phyloP scores from a whole-genome alignment of 257 asterid species.

The Prunella vulgaris region DNA sequence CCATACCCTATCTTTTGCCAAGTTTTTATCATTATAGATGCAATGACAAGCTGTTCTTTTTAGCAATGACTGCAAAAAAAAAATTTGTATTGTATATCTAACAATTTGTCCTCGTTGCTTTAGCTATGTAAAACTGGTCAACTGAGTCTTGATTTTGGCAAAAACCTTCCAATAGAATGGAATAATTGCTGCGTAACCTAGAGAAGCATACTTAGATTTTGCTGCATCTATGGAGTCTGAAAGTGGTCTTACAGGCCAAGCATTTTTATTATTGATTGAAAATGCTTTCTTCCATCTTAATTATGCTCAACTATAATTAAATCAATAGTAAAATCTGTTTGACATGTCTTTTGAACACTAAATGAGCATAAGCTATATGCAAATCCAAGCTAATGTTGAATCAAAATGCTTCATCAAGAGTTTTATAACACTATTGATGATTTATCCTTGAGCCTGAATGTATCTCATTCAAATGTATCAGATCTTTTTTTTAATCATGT shows the following conservation, averaged over 20 bases:
- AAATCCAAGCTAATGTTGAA: neutral
- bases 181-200: neutral
- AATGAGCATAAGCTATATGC: neutral
- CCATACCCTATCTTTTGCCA: neutral
- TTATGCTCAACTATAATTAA: neutral
- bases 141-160: neutral
- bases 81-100: neutral
- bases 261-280: neutral
- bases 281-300: neutral
- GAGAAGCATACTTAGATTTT: neutral
- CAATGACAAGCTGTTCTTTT: neutral
- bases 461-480: neutral
- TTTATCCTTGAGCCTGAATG: constrained; percentile 8
- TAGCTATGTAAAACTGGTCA: neutral
- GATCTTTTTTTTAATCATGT: neutral
- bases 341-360: neutral
- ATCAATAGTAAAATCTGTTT: neutral
- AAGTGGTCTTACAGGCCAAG: neutral
- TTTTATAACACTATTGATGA: neutral
- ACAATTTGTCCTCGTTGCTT: neutral
- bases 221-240: neutral
- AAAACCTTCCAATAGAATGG: neutral
- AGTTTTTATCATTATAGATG: neutral
- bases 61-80: neutral
- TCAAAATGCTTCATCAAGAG: constrained; percentile 6